A percentile compares a stretch with the other conserved stretches of the same genome.
phyloP scores from a whole-genome alignment of 2,329 filamentous ascomycete genomes.

The Colletotrichum orbiculare region DNA sequence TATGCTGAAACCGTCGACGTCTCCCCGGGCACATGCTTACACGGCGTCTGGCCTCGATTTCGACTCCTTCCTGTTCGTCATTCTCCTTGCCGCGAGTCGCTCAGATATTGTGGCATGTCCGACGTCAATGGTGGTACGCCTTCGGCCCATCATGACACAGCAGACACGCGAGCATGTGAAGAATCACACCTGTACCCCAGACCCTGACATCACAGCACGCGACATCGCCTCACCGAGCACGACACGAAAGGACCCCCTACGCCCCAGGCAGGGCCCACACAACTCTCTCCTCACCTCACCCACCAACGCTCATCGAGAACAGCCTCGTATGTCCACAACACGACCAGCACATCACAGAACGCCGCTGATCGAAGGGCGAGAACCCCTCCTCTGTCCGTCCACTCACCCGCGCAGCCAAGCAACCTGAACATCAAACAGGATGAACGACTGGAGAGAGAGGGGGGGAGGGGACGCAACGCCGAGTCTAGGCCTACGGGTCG shows the following conservation, averaged over 20 bases:
- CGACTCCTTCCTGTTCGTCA: too few relatives aligned
- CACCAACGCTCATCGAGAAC: background rate
- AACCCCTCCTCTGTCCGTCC: background rate
- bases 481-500: constrained; percentile 23
- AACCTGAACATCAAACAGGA: background rate
- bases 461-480: background rate
- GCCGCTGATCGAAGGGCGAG: constrained; percentile 1
- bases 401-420: background rate
- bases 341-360: constrained; percentile 2
- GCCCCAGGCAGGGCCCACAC: background rate
- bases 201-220: constrained; percentile 7
- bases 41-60: too few relatives aligned
- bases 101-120: too few relatives aligned
- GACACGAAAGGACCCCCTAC: background rate
- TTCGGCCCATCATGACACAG: too few relatives aligned
- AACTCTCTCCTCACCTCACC: background rate
- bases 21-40: too few relatives aligned
- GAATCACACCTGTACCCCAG: background rate
- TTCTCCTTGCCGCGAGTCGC: too few relatives aligned
- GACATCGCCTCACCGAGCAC: constrained; percentile 3
- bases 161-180: constrained; percentile 15
- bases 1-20: too few relatives aligned
- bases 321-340: background rate
- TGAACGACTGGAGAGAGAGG: background rate
- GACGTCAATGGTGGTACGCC: too few relatives aligned